Conservation (phyloP, 805 yeast genomes). For the Candida cerambycidarum region DNA sequence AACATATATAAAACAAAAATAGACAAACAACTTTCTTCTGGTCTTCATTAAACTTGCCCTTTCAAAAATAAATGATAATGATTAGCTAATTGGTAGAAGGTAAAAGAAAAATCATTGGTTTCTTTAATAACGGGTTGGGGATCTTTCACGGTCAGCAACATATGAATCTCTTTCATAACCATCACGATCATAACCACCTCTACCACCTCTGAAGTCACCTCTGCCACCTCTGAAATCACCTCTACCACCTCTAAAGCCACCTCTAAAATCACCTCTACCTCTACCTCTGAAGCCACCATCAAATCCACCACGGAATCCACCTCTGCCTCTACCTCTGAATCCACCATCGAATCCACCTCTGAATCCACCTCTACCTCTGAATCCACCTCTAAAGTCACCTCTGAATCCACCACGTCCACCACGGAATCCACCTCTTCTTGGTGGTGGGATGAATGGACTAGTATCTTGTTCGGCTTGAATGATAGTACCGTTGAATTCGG, state of each 20-base stretch:
- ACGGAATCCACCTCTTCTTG: constrained; percentile 42
- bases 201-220: constrained; percentile 41
- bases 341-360: constrained; percentile 35
- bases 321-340: constrained; percentile 30
- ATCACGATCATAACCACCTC: constrained; percentile 40
- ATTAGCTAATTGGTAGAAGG: too few relatives aligned
- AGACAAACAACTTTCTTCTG: background rate
- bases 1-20: constrained; percentile 12
- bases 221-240: constrained; percentile 36
- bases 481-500: constrained; percentile 67
- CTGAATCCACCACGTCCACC: constrained; percentile 35
- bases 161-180: constrained; percentile 49
- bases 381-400: constrained; percentile 34
- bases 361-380: constrained; percentile 38
- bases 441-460: constrained; percentile 55
- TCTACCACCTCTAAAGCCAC: constrained; percentile 39
- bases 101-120: too few relatives aligned
- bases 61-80: too few relatives aligned
- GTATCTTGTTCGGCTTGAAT: constrained; percentile 79
- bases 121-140: constrained; percentile 73
- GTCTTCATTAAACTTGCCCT: background rate
- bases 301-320: constrained; percentile 32
- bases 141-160: constrained; percentile 50
- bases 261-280: constrained; percentile 38
- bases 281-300: constrained; percentile 41